phyloP scores from a whole-genome alignment of 768 basidiomycete genomes.

The Imleria badia region DNA sequence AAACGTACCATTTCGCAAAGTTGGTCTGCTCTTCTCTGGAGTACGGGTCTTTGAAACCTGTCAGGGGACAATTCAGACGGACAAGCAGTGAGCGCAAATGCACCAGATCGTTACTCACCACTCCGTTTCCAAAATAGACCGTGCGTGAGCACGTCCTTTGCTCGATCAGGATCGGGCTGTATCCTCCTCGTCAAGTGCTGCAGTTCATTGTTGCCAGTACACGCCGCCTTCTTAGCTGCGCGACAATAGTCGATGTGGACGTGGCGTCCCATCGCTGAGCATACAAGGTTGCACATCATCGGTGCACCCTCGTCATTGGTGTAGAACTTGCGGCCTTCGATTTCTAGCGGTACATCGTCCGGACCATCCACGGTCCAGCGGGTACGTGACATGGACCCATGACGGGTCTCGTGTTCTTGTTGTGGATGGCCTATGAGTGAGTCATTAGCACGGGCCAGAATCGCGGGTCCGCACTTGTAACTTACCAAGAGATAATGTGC shows the following conservation, averaged over 20 bases:
- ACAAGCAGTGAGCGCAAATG: neutral
- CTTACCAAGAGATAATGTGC: conserved; percentile 54
- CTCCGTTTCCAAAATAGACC: conserved; percentile 54
- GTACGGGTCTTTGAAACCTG: conserved; percentile 66
- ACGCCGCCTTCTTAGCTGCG: conserved; percentile 35
- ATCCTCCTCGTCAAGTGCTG: conserved; percentile 46
- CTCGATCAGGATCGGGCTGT: conserved; percentile 43
- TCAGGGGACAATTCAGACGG: neutral
- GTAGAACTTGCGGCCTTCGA: conserved; percentile 56
- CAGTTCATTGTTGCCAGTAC: conserved; percentile 40
- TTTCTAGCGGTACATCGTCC: conserved; percentile 48
- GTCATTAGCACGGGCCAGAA: neutral
- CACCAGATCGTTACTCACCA: conserved; percentile 34
- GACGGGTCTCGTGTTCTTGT: conserved; percentile 59
- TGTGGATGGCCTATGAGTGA: conserved; percentile 51
- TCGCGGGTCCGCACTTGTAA: neutral
- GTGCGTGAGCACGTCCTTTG: conserved; percentile 58
- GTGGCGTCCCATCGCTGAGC: conserved; percentile 57
- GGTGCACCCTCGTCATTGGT: conserved; percentile 57
- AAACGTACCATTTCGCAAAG: conserved; percentile 53
- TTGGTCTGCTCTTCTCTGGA: conserved; percentile 55
- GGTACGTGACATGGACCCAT: conserved; percentile 62
- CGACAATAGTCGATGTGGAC: conserved; percentile 58
- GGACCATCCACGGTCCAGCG: conserved; percentile 57
- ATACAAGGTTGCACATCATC: conserved; percentile 63